Evolutionary conservation across 768 basidiomycete genomes (phyloP).

Genomic region (Podaxis mareebaensis): DNA sequence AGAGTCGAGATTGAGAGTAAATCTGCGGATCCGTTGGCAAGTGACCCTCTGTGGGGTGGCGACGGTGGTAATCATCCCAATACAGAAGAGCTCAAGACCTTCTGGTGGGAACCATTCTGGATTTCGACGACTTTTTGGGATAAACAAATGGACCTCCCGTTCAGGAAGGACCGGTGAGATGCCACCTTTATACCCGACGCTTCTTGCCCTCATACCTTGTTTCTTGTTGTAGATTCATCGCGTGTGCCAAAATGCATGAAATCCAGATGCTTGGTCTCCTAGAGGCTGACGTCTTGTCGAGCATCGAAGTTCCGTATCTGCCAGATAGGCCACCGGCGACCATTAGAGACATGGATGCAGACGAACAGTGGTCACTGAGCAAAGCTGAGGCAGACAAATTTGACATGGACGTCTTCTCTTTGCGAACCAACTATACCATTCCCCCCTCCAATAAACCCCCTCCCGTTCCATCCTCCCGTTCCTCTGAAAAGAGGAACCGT

Average conservation of each 20-base stretch:
- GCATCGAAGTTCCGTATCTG: constrained; percentile 84
- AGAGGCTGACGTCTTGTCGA: constrained; percentile 88
- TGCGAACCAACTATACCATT: constrained; percentile 38
- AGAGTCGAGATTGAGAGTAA: constrained; percentile 49
- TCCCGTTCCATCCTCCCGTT: constrained; percentile 43
- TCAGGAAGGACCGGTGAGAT: constrained; percentile 70
- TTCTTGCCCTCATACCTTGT: constrained; percentile 3
- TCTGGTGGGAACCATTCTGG: constrained; percentile 94
- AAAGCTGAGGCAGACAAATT: constrained; percentile 70
- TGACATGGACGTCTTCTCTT: constrained; percentile 68
- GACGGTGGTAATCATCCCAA: constrained; percentile 46
- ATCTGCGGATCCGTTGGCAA: constrained; percentile 58
- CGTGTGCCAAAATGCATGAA: constrained; percentile 96
- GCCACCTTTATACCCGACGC: not conserved
- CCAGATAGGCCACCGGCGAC: constrained; percentile 43
- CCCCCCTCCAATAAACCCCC: constrained; percentile 24
- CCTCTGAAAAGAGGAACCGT: constrained; percentile 47
- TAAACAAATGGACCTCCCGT: constrained; percentile 81
- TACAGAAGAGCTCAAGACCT: constrained; percentile 23
- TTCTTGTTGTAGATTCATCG: constrained; percentile 66
- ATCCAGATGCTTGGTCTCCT: constrained; percentile 93
- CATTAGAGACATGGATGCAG: constrained; percentile 21
- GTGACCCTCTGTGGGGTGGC: constrained; percentile 79
- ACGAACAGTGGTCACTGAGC: constrained; percentile 37
- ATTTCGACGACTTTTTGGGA: constrained; percentile 84